Base-by-base conservation (phyloP, 2,329 filamentous ascomycete genomes). In the Colletotrichum paranaense region DNA sequence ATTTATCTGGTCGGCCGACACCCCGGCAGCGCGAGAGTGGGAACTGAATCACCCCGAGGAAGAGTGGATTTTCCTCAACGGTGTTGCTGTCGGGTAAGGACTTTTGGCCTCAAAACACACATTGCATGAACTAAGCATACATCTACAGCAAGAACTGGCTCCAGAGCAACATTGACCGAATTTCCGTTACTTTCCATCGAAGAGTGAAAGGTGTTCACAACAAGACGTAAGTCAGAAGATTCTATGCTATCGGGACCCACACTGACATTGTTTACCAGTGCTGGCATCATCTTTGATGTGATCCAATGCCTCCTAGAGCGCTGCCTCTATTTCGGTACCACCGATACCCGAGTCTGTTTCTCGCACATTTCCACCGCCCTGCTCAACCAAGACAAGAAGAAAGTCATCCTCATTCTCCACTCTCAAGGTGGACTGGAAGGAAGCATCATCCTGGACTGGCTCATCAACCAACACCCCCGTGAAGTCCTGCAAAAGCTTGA, bases 41-140 rank as follows among this genome's bases (percentile, higher is more conserved):
- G 62, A 60, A 8, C 26, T 58, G 1, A 49, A 72, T 22, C 88
- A 91, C 79, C 84, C 85, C 11, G 86, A 90, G 67, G 93, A 95
- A 82, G 88, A 92, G 78, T 96, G 94, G 94, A 86, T 95, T 16
- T 95, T 93, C 79, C 81, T 96, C 67, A 95, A 95, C 77, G 94
- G 94, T 1, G 90, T 95, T 38, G 90, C 88, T 9, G 87, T 88
- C 35, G 89, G 88, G 89, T 91, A 82, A 73, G 87, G 83, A 42
- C 5, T 8, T 19, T 11, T 4, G 0, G 1, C 1, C 6, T 12
- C 7, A 11, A 3, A 14, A 9, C 11, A 6, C 3, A 4, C 26
- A 9, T 12, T 4, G 3, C 14, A 5, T 11, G 1, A 4, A 28
- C 32, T 49, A 22, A 69, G 32, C 19, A 16, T 9, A 65, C 9